These are phyloP conservation scores for Nigrospora sphaerica DNA, from an alignment of 2,329 filamentous ascomycete genomes.

Conservation along the genomic window DNA sequence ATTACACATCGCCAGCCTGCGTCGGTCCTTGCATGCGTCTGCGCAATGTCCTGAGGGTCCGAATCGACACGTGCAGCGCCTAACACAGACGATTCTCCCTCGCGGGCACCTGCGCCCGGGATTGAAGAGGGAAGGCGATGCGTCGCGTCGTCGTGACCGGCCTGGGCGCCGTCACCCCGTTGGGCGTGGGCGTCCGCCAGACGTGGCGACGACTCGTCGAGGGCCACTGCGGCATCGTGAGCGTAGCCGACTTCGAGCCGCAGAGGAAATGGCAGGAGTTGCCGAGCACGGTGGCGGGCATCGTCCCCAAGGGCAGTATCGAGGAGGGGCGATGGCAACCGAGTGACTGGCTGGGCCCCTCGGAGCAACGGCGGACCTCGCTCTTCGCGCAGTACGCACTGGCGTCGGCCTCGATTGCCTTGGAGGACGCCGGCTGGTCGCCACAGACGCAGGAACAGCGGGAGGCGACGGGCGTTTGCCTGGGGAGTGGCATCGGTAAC, in stretches of 20 bases:
- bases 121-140: constrained; percentile 34
- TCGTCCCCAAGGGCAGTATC: constrained; percentile 58
- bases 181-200: constrained; percentile 69
- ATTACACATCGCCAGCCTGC: no score
- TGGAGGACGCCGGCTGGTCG: constrained; percentile 75
- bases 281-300: constrained; percentile 77
- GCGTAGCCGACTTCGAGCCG: constrained; percentile 55
- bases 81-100: no score
- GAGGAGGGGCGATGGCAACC: constrained; percentile 39
- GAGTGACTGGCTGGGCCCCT: constrained; percentile 44
- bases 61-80: no score
- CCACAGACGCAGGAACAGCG: constrained; percentile 52
- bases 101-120: no score
- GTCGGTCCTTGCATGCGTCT: no score
- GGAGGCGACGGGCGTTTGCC: constrained; percentile 79
- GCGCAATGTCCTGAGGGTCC: no score
- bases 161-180: constrained; percentile 72
- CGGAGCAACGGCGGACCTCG: constrained; percentile 73
- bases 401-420: constrained; percentile 77
- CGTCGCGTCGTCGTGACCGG: constrained; percentile 79
- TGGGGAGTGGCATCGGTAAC: constrained; percentile 94
- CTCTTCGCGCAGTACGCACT: constrained; percentile 86
- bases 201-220: constrained; percentile 79
- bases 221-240: constrained; percentile 73
- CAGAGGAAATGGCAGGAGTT: constrained; percentile 58